These are phyloP conservation scores for Mayamaea pseudoterrestris DNA, from an alignment of 108 stramenopile species.

Conservation along the genomic window DNA sequence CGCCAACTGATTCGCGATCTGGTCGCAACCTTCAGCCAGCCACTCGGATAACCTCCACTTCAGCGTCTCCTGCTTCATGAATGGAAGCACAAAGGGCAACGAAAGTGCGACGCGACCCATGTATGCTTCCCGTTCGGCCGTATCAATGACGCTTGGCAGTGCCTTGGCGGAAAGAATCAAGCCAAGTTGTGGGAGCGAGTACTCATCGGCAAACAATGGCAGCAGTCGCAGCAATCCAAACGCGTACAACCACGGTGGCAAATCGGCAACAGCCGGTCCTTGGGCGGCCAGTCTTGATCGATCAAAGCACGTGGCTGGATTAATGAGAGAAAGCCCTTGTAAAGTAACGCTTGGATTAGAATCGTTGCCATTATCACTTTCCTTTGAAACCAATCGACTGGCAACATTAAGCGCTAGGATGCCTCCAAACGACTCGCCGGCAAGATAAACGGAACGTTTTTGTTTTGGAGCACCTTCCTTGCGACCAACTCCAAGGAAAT, in stretches of 20 bases:
- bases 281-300: conserved; percentile 46
- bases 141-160: conserved; percentile 68
- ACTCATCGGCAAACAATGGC: conserved; percentile 64
- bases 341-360: conserved; percentile 15
- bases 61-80: conserved; percentile 68
- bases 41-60: conserved; percentile 64
- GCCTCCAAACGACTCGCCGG: conserved; percentile 84
- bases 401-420: conserved; percentile 65
- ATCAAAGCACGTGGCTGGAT: conserved; percentile 77
- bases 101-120: conserved; percentile 76
- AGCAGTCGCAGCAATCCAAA: conserved; percentile 39
- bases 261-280: conserved; percentile 54
- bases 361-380: background rate
- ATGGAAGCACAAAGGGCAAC: conserved; percentile 41
- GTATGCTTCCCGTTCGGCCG: conserved; percentile 61
- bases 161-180: conserved; percentile 58
- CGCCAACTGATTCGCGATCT: conserved; percentile 16
- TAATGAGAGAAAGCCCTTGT: conserved; percentile 61
- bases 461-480: background rate
- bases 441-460: conserved; percentile 40
- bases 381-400: conserved; percentile 16
- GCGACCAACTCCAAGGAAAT: conserved; percentile 3
- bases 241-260: conserved; percentile 28
- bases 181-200: conserved; percentile 42
- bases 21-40: conserved; percentile 43